phyloP scores from a whole-genome alignment of 441 rosid genomes.

The Sinapis alba region DNA sequence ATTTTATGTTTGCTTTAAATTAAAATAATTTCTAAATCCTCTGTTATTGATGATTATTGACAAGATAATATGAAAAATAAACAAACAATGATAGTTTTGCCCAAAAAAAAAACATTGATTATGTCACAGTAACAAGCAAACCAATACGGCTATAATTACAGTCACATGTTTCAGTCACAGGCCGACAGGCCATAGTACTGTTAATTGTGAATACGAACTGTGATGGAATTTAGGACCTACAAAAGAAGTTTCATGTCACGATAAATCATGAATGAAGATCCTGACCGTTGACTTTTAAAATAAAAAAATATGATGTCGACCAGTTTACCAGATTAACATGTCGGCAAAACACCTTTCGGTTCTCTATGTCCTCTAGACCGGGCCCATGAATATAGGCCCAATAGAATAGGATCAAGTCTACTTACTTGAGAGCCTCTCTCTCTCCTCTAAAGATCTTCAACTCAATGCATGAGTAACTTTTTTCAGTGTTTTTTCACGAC shows the following conservation, averaged over 20 bases:
- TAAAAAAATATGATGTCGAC: background rate
- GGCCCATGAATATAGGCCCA: constrained; percentile 9
- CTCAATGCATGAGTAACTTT: background rate
- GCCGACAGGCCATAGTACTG: background rate
- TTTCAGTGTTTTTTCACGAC: background rate
- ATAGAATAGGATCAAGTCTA: background rate
- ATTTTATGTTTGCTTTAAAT: too few species aligned
- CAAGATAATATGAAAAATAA: background rate
- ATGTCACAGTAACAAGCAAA: background rate
- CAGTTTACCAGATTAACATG: background rate
- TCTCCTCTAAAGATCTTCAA: background rate
- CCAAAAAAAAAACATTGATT: too few species aligned
- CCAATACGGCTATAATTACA: background rate
- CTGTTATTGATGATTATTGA: too few species aligned
- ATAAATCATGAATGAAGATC: background rate
- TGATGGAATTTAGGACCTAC: constrained; percentile 1
- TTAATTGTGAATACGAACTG: background rate
- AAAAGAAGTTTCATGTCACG: constrained; percentile 20
- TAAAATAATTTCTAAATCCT: too few species aligned
- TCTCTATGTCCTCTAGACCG: background rate
- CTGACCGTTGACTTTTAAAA: background rate
- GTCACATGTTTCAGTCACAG: background rate
- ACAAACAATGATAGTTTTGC: too few species aligned
- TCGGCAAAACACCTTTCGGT: background rate
- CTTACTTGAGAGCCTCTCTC: background rate